These are phyloP conservation scores for Xylaria sp. DNA, from an alignment of 2,329 filamentous ascomycete genomes.

Conservation along the genomic window DNA sequence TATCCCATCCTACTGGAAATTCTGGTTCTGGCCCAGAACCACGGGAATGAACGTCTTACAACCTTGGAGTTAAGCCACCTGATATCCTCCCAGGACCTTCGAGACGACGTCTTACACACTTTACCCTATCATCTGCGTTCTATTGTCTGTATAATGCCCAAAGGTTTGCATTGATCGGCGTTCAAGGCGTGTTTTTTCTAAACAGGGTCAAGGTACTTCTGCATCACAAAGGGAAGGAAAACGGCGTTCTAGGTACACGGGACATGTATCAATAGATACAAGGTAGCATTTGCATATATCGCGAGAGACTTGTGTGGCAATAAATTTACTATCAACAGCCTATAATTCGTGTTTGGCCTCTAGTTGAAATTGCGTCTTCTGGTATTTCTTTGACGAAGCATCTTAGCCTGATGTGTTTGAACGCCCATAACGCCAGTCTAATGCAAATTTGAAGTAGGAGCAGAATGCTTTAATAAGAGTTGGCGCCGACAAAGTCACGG, in stretches of 20 bases:
- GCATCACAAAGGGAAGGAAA: slow-evolving; percentile 41
- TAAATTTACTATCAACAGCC: slow-evolving; percentile 11
- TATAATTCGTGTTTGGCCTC: background rate
- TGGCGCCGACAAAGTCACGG: background rate
- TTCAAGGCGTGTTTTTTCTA: slow-evolving; percentile 39
- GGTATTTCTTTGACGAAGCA: slow-evolving; percentile 24
- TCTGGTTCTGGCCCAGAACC: background rate
- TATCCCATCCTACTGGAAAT: slow-evolving; percentile 7
- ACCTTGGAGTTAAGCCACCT: background rate
- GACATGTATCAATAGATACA: slow-evolving; percentile 38
- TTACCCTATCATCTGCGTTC: slow-evolving; percentile 30
- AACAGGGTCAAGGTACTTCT: slow-evolving; percentile 40
- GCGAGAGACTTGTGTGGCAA: slow-evolving; percentile 26
- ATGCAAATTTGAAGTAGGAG: slow-evolving; percentile 32
- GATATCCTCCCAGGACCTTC: background rate
- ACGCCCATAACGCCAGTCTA: slow-evolving; percentile 39
- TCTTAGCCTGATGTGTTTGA: slow-evolving; percentile 18
- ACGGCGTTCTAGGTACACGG: slow-evolving; percentile 37
- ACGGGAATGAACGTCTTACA: slow-evolving; percentile 3
- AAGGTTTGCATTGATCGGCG: slow-evolving; percentile 46
- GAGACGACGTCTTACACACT: slow-evolving; percentile 4
- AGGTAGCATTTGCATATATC: slow-evolving; percentile 44
- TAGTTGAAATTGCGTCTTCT: slow-evolving; percentile 11
- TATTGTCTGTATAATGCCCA: slow-evolving; percentile 43
- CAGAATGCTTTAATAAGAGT: background rate